Evolutionary conservation across 2,329 filamentous ascomycete species (phyloP), one percentile per base, ranked within the genome.

Genomic region (Cordyceps pruinosa): DNA sequence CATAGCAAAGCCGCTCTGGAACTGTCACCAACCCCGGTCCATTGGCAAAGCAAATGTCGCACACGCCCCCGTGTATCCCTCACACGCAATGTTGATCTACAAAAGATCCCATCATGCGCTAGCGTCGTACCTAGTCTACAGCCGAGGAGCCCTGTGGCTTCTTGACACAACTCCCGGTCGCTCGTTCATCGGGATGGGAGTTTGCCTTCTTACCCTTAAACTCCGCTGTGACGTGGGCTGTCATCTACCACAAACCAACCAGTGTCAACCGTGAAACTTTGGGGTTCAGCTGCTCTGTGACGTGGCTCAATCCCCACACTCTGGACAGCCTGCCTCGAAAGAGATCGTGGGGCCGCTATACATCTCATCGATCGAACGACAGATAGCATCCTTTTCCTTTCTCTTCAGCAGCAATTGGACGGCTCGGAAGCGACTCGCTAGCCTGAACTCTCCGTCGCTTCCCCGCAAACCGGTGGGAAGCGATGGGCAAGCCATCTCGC

Each of bases 321-420:
- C 10, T 10, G 13, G 10, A 35, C 10, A 30, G 6, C 44, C 26
- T 7, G 8, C 26, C 21, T 39, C 12, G 34, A 50, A 8, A 26
- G 1, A 15, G 48, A 50, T 50, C 48, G 34, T 50, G 48, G 48
- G 47, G 48, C 23, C 34, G 48, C 34, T 39, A 23, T n/a, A n/a
- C n/a, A 50, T 50, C 48, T 37, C 48, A 50, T 50, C 48, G 48
- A 50, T 50, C 48, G 48, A 50, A 37, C 23, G 2, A 26, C 32
- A 17, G 10, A 19, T 25, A 13, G 10, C 4, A 30, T 2, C 19
- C 42, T 19, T 39, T 9, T 37, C 4, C 15, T 26, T 13, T 5
- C 3, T 9, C 15, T 17, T 9, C 25, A 15, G 21, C 44, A 25
- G 26, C 44, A 47, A 9, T 26, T 26, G 21, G 10, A 13, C 21